Evolutionary conservation across 495 filamentous ascomycete genomes (phyloP).

Genomic region (Neurospora africana): DNA sequence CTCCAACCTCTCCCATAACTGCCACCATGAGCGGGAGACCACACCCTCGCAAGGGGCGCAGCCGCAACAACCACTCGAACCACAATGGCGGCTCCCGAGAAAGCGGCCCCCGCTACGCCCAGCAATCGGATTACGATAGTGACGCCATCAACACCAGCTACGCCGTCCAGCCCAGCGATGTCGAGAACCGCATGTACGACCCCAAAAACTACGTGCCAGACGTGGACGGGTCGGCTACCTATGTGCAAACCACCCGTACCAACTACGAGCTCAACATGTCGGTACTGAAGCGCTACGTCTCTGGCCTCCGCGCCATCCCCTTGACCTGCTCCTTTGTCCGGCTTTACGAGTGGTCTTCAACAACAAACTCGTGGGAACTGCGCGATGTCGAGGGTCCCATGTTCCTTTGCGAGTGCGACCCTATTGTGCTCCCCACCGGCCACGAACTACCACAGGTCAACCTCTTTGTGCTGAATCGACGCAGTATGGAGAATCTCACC

Average conservation of each 20-base stretch:
- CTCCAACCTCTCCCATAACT: slow-evolving; percentile 6
- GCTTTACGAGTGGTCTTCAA: slow-evolving; percentile 61
- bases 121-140: slow-evolving; percentile 58
- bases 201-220: slow-evolving; percentile 5
- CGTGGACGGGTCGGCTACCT: slow-evolving; percentile 11
- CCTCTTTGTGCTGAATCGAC: slow-evolving; percentile 39
- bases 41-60: slow-evolving; percentile 25
- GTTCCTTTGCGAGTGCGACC: slow-evolving; percentile 60
- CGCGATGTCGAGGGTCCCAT: slow-evolving; percentile 66
- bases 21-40: slow-evolving; percentile 15
- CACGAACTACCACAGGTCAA: slow-evolving; percentile 20
- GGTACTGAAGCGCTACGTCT: slow-evolving; percentile 61
- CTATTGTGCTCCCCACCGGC: slow-evolving; percentile 18
- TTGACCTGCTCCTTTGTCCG: slow-evolving; percentile 70
- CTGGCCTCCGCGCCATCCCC: slow-evolving; percentile 53
- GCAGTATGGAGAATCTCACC: slow-evolving; percentile 31
- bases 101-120: slow-evolving; percentile 17
- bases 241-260: slow-evolving; percentile 43
- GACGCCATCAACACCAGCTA: slow-evolving; percentile 34
- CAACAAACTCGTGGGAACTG: slow-evolving; percentile 62
- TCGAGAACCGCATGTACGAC: slow-evolving; percentile 14
- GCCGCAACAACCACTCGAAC: slow-evolving; percentile 27
- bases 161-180: background rate
- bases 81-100: slow-evolving; percentile 5
- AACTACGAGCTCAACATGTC: slow-evolving; percentile 75